These are phyloP conservation scores for Curvularia eragrostidis DNA, from an alignment of 2,329 filamentous ascomycete species.

Conservation along the genomic window DNA sequence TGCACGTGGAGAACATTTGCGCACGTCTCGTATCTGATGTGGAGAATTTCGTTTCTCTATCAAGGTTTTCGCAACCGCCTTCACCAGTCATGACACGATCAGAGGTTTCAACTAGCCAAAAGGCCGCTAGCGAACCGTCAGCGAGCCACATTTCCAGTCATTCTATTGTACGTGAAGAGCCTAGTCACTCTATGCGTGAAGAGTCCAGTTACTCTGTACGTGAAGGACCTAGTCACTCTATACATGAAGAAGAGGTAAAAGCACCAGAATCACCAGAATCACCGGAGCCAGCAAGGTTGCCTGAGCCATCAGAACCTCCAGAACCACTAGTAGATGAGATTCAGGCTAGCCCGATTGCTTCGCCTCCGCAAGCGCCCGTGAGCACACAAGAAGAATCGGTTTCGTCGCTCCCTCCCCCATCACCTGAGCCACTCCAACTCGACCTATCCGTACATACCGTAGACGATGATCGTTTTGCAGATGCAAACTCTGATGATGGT, in stretches of 20 bases:
- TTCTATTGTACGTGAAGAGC: slow-evolving; percentile 8
- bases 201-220: neutral
- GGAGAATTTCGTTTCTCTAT: slow-evolving; percentile 67
- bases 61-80: slow-evolving; percentile 64
- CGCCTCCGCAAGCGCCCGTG: slow-evolving; percentile 6
- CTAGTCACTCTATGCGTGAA: neutral
- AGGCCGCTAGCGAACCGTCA: slow-evolving; percentile 27
- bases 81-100: slow-evolving; percentile 64
- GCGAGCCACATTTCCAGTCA: slow-evolving; percentile 19
- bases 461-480: slow-evolving; percentile 53
- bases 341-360: slow-evolving; percentile 3
- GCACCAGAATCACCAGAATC: neutral
- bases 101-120: slow-evolving; percentile 32
- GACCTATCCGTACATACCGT: slow-evolving; percentile 40
- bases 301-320: neutral
- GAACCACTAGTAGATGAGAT: slow-evolving; percentile 3
- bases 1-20: slow-evolving; percentile 68
- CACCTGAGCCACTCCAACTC: slow-evolving; percentile 19
- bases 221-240: neutral
- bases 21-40: slow-evolving; percentile 72
- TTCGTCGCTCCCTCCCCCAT: slow-evolving; percentile 7
- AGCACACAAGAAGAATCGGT: slow-evolving; percentile 4
- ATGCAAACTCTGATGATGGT: slow-evolving; percentile 50
- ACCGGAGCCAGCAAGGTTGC: neutral
- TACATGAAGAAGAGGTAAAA: slow-evolving; percentile 6